Evolutionary conservation across 192 early-diverging fungal species (phyloP).

Genomic region (Powellomyces hirtus): DNA sequence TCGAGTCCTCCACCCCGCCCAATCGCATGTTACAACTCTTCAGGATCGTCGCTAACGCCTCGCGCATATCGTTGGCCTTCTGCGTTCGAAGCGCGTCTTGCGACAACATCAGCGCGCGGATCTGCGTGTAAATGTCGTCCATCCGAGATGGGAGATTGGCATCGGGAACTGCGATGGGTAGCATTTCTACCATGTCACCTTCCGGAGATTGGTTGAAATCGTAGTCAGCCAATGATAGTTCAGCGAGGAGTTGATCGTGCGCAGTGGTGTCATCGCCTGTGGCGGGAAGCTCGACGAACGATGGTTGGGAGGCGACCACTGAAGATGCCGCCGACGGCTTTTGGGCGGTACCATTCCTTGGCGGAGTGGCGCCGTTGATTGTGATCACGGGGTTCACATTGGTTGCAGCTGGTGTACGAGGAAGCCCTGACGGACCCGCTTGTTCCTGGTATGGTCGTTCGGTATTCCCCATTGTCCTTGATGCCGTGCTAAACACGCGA

Average conservation of each 20-base stretch:
- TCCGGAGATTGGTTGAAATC: conserved; percentile 1
- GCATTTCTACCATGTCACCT: neutral
- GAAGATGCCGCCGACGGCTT: neutral
- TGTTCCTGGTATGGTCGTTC: neutral
- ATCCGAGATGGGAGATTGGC: conserved; percentile 6
- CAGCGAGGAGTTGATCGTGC: conserved; percentile 5
- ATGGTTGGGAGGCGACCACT: neutral
- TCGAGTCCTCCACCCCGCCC: conserved; percentile 10
- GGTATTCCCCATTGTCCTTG: neutral
- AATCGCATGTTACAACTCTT: conserved; percentile 7
- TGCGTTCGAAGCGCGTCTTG: conserved; percentile 24
- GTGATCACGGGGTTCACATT: neutral
- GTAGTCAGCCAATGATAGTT: conserved; percentile 10
- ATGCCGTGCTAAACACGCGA: neutral
- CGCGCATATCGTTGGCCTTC: conserved; percentile 17
- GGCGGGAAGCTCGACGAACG: neutral
- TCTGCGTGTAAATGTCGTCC: conserved; percentile 21
- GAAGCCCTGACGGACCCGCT: neutral
- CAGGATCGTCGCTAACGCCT: conserved; percentile 13
- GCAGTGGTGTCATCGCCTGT: neutral
- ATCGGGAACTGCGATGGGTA: neutral
- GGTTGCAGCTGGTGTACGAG: neutral
- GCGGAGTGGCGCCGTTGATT: too few relatives aligned
- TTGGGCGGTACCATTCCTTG: neutral
- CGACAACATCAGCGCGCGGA: conserved; percentile 18